Conservation (phyloP, 768 basidiomycete species). For the Tulasnella sp. region DNA sequence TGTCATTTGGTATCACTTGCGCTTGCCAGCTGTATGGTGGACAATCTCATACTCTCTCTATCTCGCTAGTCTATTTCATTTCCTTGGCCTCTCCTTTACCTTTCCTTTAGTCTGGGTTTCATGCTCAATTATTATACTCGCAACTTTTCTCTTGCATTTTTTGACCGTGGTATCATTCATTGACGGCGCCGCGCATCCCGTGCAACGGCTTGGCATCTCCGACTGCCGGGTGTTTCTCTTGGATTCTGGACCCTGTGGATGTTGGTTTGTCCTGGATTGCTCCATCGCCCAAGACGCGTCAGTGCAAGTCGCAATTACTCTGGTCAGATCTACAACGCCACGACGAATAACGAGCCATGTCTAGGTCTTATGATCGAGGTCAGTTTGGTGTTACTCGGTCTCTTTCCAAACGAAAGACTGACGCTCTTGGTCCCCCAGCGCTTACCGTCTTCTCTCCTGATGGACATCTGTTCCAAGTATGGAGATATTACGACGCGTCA, state of each 20-base stretch:
- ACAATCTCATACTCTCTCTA: background rate
- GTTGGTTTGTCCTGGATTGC: conserved; percentile 32
- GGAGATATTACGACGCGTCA: conserved; percentile 27
- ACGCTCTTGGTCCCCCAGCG: conserved; percentile 47
- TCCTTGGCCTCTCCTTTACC: no score
- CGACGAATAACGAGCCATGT: conserved; percentile 32
- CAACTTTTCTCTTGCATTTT: background rate
- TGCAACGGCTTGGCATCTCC: background rate
- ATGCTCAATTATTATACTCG: background rate
- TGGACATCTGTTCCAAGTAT: conserved; percentile 95
- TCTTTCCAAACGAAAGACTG: background rate
- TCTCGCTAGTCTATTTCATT: background rate
- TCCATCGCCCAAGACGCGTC: conserved; percentile 19
- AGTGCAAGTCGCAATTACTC: conserved; percentile 17
- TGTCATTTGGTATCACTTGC: background rate
- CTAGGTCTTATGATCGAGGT: conserved; percentile 98
- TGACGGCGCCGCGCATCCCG: background rate
- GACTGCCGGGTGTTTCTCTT: background rate
- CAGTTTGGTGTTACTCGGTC: conserved; percentile 24
- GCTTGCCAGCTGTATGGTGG: background rate
- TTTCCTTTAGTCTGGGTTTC: background rate
- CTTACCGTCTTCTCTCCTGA: conserved; percentile 98
- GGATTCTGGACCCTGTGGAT: conserved; percentile 41
- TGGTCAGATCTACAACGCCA: conserved; percentile 10
- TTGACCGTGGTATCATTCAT: background rate